Evolutionary conservation across 768 basidiomycete species (phyloP), one percentile per base, ranked within the genome.

Genomic region (Suillus sp.): DNA sequence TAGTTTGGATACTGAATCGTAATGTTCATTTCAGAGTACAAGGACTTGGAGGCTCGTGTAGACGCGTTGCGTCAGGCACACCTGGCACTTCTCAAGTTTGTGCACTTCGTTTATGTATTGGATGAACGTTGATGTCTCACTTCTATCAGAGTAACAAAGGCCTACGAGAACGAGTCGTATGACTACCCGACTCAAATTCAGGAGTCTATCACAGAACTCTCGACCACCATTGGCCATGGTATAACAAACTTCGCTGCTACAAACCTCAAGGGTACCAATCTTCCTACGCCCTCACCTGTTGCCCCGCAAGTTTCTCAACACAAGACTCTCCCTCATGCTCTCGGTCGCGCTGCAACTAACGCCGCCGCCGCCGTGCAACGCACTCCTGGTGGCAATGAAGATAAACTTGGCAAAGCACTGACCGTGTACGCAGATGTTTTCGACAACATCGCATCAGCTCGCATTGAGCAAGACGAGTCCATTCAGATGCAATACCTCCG

Each of bases 281-380:
- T 96, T 45, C 93, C 95, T 51, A 81, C 86, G 2, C 92, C 93
- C 20, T 66, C 59, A 37, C 86, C 89, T 22, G 70, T 86, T 50
- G 76, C 87, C 0, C 80, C 86, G 2, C 82, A 85, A 27, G 77
- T 80, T 2, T 72, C 79, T 32, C 90, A 89, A 70, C 95, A 95
- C 81, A 99, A 99, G 87, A 99, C 97, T 0, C 90, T 99, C 59
- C 93, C 97, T 0, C 97, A 99, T 69, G 96, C 97, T 0, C 85
- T 99, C 59, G 84, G 88, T 22, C 90, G 97, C 58, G 90, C 96
- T 0, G 87, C 95, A 0, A 83, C 86, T 42, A 71, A 78, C 10
- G 92, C 88, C 0, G 83, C 87, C 2, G 74, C 73, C 6, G 76
- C 78, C 13, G 70, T 91, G 35, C 77, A 78, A n/a, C 65, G 68